These are phyloP conservation scores for Phaeosphaeriaceae sp. DNA, from an alignment of 2,329 filamentous ascomycete species.

Conservation along the genomic window DNA sequence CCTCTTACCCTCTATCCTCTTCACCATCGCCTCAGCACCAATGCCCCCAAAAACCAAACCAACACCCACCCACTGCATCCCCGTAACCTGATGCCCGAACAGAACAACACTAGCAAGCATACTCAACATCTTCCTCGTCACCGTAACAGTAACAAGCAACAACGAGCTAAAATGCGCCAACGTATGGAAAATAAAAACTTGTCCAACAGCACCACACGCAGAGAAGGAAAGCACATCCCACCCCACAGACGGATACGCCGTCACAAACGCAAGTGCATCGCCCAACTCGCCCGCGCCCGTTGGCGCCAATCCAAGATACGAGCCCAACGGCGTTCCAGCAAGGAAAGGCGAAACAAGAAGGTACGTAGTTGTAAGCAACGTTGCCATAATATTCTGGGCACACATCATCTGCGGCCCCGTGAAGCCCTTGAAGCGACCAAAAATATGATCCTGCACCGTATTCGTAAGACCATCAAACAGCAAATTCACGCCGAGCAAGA, in stretches of 20 bases:
- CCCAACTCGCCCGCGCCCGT: slow-evolving; percentile 71
- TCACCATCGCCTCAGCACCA: slow-evolving; percentile 85
- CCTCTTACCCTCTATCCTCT: slow-evolving; percentile 79
- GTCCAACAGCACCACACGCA: slow-evolving; percentile 87
- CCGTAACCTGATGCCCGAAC: slow-evolving; percentile 85
- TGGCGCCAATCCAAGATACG: slow-evolving; percentile 50
- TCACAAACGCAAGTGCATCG: slow-evolving; percentile 81
- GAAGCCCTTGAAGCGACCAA: slow-evolving; percentile 76
- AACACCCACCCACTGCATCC: slow-evolving; percentile 95
- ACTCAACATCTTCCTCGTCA: slow-evolving; percentile 98
- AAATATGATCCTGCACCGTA: slow-evolving; percentile 95
- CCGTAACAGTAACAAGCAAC: slow-evolving; percentile 92
- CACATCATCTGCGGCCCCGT: slow-evolving; percentile 99
- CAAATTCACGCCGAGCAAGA: slow-evolving; percentile 85
- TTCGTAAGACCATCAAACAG: slow-evolving; percentile 97
- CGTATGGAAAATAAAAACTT: slow-evolving; percentile 96
- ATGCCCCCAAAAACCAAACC: slow-evolving; percentile 93
- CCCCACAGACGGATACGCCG: slow-evolving; percentile 78
- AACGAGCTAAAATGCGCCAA: slow-evolving; percentile 90
- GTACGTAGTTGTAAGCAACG: slow-evolving; percentile 76
- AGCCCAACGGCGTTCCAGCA: slow-evolving; percentile 62
- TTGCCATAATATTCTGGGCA: slow-evolving; percentile 89
- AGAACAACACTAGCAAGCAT: slow-evolving; percentile 96
- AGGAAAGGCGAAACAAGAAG: slow-evolving; percentile 80
- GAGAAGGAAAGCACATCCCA: slow-evolving; percentile 90